These are phyloP conservation scores for Teratosphaeria nubilosa DNA, from an alignment of 2,329 filamentous ascomycete genomes.

Conservation along the genomic window DNA sequence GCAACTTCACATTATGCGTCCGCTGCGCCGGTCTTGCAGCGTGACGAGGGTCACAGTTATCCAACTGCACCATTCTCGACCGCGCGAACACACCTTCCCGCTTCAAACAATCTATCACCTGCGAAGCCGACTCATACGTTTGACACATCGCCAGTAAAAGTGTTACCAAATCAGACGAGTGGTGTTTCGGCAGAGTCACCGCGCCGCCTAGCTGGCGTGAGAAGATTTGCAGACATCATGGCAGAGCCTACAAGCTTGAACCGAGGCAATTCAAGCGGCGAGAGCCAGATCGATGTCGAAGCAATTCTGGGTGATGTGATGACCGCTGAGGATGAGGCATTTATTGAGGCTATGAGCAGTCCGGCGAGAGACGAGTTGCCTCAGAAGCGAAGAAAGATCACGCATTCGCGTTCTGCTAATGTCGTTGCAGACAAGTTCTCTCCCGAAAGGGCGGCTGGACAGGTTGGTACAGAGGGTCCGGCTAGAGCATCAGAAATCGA, in stretches of 20 bases:
- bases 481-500: not conserved
- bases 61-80: conserved; percentile 20
- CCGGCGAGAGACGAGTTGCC: conserved; percentile 7
- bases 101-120: conserved; percentile 14
- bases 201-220: conserved; percentile 20
- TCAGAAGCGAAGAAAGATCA: conserved; percentile 13
- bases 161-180: conserved; percentile 16
- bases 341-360: conserved; percentile 18
- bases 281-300: conserved; percentile 23
- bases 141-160: conserved; percentile 12
- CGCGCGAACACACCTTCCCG: conserved; percentile 30
- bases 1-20: not conserved
- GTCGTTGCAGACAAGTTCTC: not conserved
- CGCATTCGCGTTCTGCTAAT: not conserved
- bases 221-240: conserved; percentile 23
- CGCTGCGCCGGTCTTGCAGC: not conserved
- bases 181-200: conserved; percentile 21
- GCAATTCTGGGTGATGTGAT: conserved; percentile 23
- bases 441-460: not conserved
- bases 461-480: not conserved
- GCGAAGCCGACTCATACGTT: conserved; percentile 5
- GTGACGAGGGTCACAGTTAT: conserved; percentile 10
- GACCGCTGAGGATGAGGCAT: conserved; percentile 28
- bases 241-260: conserved; percentile 14
- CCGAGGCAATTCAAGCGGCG: conserved; percentile 12